Percentiles rank a stretch among this genome's conserved stretches.
phyloP scores from a whole-genome alignment of 169 alveolate genomes.

The Perkinsus marinus region DNA sequence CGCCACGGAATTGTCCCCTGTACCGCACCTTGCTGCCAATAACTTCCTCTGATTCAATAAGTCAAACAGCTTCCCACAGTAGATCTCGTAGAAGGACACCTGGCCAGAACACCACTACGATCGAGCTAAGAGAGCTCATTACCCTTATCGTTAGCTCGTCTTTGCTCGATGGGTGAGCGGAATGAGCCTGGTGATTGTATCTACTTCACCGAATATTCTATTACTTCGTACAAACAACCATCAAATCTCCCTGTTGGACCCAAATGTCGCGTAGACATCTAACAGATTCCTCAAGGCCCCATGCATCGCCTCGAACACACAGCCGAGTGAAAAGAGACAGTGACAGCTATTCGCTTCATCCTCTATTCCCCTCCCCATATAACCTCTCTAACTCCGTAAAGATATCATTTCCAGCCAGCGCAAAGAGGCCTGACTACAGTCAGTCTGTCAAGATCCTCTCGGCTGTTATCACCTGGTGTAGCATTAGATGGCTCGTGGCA shows the following conservation, averaged over 20 bases:
- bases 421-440: slow-evolving; percentile 15
- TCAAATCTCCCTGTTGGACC: no score
- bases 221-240: no score
- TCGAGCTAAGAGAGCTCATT: not conserved
- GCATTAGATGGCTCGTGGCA: slow-evolving; percentile 9
- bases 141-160: slow-evolving; percentile 2
- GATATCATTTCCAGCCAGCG: slow-evolving; percentile 27
- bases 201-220: not conserved
- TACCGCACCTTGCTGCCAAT: not conserved
- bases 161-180: not conserved
- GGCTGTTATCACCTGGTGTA: not conserved
- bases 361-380: no score
- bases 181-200: not conserved
- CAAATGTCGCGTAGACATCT: no score
- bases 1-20: not conserved
- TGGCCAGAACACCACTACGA: slow-evolving; percentile 12
- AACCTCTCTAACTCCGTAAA: slow-evolving; percentile 5
- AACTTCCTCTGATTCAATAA: slow-evolving; percentile 77
- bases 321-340: no score
- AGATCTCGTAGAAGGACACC: slow-evolving; percentile 95
- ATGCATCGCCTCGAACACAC: no score
- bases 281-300: no score
- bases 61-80: slow-evolving; percentile 95
- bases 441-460: not conserved
- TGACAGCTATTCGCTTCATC: no score